Evolutionary conservation across 2,329 filamentous ascomycete species (phyloP), one percentile per base, ranked within the genome.

Genomic region (Aspergillus persii): DNA sequence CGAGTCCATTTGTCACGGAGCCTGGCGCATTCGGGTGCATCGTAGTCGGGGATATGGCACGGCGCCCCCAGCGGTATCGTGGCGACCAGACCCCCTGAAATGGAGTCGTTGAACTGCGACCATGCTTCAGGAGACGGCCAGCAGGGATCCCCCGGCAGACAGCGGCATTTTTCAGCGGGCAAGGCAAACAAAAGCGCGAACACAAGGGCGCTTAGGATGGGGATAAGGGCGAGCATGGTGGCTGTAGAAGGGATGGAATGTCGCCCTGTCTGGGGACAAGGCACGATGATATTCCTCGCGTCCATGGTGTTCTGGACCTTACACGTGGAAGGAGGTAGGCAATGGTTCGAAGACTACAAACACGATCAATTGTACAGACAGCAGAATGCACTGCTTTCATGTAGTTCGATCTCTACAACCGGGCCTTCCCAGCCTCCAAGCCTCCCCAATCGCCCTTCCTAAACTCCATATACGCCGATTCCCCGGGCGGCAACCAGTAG

Each of bases 401-500:
- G 18, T 23, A 23, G 18, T 23, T 23, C 18, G 18, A 23, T 23
- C n/a, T 11, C 26, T 59, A 85, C 61, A 85, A 68, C 59, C 77
- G 81, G 5, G 79, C 80, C 29, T 65, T 74, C 3, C 78, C 77
- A n/a, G 69, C 67, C 46, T 71, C 75, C 59, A 89, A 68, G 41
- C 64, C 69, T 23, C 83, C 80, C 86, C 86, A 90, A 64, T 90
- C 85, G 29, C 75, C 72, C 63, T 79, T 73, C 1, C 77, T 81
- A 67, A 89, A 90, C 0, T 83, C 79, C 6, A 84, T 77, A 72
- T 90, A 90, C 2, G 78, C 80, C 27, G 80, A 77, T 3, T 79
- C 72, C 7, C 72, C 76, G 1, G 76, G 76, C n/a, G 75, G 76
- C 60, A 81, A 69, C 83, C 83, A 86, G 30, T 81, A 70, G 39